These are phyloP conservation scores for Metschnikowia chrysomelidarum DNA, from an alignment of 805 yeast genomes.

Conservation along the genomic window DNA sequence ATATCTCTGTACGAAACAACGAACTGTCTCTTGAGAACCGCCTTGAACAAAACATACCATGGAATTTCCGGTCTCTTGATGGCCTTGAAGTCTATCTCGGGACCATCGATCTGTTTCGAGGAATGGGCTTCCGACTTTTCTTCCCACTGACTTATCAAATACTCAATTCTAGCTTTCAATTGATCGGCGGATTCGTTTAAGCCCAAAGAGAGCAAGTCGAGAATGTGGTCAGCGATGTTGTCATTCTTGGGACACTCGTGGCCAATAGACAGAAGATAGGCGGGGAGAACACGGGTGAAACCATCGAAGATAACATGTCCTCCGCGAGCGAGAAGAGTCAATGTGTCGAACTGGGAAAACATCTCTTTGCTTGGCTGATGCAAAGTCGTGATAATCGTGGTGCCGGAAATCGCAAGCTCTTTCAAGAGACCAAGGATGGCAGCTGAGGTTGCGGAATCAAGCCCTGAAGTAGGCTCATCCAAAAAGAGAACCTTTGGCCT, in stretches of 20 bases:
- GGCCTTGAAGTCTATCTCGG: slow-evolving; percentile 26
- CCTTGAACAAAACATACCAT: slow-evolving; percentile 25
- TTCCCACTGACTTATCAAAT: slow-evolving; percentile 31
- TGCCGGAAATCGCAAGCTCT: slow-evolving; percentile 58
- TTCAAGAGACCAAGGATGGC: slow-evolving; percentile 62
- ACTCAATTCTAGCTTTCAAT: slow-evolving; percentile 22
- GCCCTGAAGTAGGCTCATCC: slow-evolving; percentile 90
- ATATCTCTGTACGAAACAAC: slow-evolving; percentile 36
- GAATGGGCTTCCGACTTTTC: slow-evolving; percentile 30
- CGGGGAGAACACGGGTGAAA: slow-evolving; percentile 40
- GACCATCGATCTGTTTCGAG: slow-evolving; percentile 1
- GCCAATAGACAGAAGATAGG: slow-evolving; percentile 50
- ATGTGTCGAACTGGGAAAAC: slow-evolving; percentile 62
- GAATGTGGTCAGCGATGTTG: slow-evolving; percentile 71
- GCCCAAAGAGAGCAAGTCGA: slow-evolving; percentile 62
- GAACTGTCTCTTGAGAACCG: slow-evolving; percentile 33
- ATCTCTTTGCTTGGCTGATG: slow-evolving; percentile 80
- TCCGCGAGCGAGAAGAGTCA: slow-evolving; percentile 71
- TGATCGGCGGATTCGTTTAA: slow-evolving; percentile 25
- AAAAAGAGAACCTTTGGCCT: slow-evolving; percentile 69
- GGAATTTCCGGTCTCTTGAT: slow-evolving; percentile 29
- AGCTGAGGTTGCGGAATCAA: slow-evolving; percentile 76
- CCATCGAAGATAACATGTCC: slow-evolving; percentile 73
- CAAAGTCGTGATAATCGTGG: slow-evolving; percentile 69
- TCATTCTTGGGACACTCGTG: slow-evolving; percentile 56